Base-by-base conservation (phyloP, 177 flowering plant species). In the Telopea speciosissima region DNA sequence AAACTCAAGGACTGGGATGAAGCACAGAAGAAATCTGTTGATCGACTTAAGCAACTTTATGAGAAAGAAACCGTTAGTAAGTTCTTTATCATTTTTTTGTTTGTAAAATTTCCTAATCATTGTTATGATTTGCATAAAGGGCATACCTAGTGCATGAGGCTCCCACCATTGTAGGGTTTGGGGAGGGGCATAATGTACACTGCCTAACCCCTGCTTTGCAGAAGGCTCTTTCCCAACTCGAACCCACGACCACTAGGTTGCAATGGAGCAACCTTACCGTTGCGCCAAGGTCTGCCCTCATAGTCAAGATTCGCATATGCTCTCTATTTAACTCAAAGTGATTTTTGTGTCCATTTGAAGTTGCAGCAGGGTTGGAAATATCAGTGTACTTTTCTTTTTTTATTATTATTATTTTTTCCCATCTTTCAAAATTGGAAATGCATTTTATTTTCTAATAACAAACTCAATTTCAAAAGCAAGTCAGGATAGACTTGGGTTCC, bases 41-140 rank as follows among this genome's bases (percentile, higher is more conserved):
- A 83, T 63, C 77, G 88, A 70, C 54, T 95, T 21, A 87, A 75
- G 74, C 69, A 87, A 77, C 76, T 67, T 23, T 90, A 86, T 71
- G 69, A 79, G 80, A 77, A 85, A 49, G 91, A 83, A 85, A 79
- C 71, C 77, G 85, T 74, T 21, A 78, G 97, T 95, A 88, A 79
- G 95, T 81, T 68, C 65, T 74, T 75, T 71, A 21, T 45, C 62
- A 19, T 69, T 44, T 73, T 61, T 14, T 16, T 36, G 12, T 36
- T 36, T 70, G 8, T 25, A 56, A n/a, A 8, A n/a, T 3, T 1
- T 54, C 36, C 49, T 71, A 31, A 22, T 71, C 33, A 13, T 68
- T n/a, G 16, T 31, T 56, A 28, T 28, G 24, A 9, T 25, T 44
- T 59, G 66, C 58, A 23, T 68, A 26, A n/a, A n/a, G n/a, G n/a